Conservation (phyloP, 164 flowering plant genomes). For the Hamamelis virginiana region DNA sequence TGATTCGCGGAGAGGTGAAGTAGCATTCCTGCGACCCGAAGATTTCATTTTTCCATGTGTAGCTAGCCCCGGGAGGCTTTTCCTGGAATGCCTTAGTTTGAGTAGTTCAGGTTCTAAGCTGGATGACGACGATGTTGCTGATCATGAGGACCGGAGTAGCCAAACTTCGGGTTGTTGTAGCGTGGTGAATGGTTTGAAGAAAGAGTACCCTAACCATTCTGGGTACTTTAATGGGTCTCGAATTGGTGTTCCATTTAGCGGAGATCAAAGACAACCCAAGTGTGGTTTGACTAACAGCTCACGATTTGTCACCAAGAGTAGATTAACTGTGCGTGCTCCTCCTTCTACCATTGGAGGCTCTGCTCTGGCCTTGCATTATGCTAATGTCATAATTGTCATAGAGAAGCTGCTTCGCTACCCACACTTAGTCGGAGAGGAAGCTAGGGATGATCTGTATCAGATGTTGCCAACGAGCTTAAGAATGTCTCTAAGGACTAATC, state of each 20-base stretch:
- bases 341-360: constrained; percentile 89
- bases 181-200: constrained; percentile 33
- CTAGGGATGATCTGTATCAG: constrained; percentile 88
- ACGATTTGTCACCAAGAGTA: constrained; percentile 50
- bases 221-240: constrained; percentile 34
- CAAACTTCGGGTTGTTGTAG: constrained; percentile 40
- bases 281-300: constrained; percentile 21
- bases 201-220: constrained; percentile 29
- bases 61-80: constrained; percentile 67
- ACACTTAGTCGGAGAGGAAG: constrained; percentile 96
- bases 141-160: constrained; percentile 38
- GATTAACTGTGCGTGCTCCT: constrained; percentile 46
- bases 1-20: constrained; percentile 33
- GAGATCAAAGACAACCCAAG: constrained; percentile 36
- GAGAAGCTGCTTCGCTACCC: constrained; percentile 94
- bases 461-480: constrained; percentile 95
- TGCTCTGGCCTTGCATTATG: constrained; percentile 90
- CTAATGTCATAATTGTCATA: constrained; percentile 84
- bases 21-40: constrained; percentile 36
- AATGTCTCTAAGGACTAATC: constrained; percentile 48
- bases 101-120: constrained; percentile 64
- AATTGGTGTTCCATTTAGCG: constrained; percentile 24
- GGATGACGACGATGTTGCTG: constrained; percentile 36
- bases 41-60: constrained; percentile 73
- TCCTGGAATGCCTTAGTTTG: constrained; percentile 82